These are phyloP conservation scores for Pachysandra terminalis DNA, from an alignment of 164 flowering plant species.

Conservation along the genomic window DNA sequence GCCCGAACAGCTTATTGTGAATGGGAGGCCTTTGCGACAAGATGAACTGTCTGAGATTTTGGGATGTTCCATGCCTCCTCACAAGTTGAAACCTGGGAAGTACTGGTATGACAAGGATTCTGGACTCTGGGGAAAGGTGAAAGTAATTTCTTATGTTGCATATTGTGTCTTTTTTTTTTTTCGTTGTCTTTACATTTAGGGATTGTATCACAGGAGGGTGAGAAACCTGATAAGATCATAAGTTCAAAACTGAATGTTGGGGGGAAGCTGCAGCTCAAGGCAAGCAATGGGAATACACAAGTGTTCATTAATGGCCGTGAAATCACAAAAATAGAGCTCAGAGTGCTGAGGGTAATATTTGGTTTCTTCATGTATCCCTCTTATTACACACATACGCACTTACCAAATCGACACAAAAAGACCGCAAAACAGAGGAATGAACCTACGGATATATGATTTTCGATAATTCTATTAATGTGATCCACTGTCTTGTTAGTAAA, in stretches of 20 bases:
- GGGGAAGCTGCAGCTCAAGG: constrained; percentile 43
- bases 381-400: neutral
- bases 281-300: constrained; percentile 50
- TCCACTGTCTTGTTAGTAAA: too few species aligned
- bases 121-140: constrained; percentile 62
- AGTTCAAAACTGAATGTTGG: constrained; percentile 49
- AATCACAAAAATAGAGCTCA: constrained; percentile 47
- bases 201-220: constrained; percentile 38
- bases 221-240: constrained; percentile 45
- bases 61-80: constrained; percentile 42
- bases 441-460: too few species aligned
- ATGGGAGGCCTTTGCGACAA: constrained; percentile 36
- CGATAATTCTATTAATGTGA: too few species aligned
- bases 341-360: constrained; percentile 37
- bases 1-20: constrained; percentile 49
- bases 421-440: too few species aligned
- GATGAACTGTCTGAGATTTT: constrained; percentile 47
- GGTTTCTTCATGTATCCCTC: neutral
- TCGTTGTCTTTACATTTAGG: neutral
- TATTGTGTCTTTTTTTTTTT: neutral
- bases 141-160: constrained; percentile 1
- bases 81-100: constrained; percentile 47
- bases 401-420: neutral
- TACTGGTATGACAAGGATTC: constrained; percentile 67
- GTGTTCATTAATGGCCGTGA: constrained; percentile 56